Evolutionary conservation across 306 rosid genomes (phyloP).

Genomic region (Acacia melanoxylon): DNA sequence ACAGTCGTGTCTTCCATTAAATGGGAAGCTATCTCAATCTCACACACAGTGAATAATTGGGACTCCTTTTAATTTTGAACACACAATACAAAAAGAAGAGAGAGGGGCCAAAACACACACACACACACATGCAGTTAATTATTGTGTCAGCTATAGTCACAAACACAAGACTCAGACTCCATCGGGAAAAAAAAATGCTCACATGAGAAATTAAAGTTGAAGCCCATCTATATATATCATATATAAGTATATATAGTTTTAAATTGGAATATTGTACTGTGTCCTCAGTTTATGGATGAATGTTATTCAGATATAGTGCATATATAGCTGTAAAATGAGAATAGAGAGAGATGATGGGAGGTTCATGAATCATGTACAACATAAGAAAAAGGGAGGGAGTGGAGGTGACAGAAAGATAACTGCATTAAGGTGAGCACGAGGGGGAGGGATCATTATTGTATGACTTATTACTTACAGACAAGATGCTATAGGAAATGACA

Average conservation of each 20-base stretch:
- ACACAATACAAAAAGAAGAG: background rate
- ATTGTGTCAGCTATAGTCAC: background rate
- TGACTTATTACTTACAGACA: background rate
- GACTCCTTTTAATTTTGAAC: background rate
- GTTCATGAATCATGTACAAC: background rate
- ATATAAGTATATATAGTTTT: too few relatives aligned
- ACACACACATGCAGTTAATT: too few relatives aligned
- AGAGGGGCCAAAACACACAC: background rate
- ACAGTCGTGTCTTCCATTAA: conserved; percentile 2
- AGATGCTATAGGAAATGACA: conserved; percentile 1
- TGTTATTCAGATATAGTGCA: background rate
- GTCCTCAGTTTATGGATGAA: background rate
- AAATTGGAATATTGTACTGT: background rate
- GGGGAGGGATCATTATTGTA: conserved; percentile 6
- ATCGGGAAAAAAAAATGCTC: background rate
- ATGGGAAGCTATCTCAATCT: background rate
- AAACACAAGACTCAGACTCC: background rate
- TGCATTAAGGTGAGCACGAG: background rate
- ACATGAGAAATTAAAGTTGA: background rate
- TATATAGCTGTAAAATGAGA: conserved; percentile 4
- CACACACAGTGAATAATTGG: background rate
- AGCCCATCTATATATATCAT: background rate
- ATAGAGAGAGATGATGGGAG: background rate
- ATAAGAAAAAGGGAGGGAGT: background rate
- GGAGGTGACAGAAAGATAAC: conserved; percentile 11